Evolutionary conservation across 176 grass and related monocot species (phyloP).

Genomic region (Cymbopogon citratus): DNA sequence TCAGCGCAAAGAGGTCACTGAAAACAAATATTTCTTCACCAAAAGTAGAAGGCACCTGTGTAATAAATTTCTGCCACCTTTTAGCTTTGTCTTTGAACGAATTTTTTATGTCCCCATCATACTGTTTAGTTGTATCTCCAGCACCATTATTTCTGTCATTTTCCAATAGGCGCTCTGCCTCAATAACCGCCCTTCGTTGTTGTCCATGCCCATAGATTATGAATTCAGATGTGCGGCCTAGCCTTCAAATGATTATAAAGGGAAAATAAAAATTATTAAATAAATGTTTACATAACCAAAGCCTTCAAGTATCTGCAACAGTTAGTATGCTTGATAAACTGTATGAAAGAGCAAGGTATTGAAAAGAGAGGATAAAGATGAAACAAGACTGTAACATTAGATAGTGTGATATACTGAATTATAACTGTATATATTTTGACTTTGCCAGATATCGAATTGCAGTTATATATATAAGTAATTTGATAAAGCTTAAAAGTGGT

Average conservation of each 20-base stretch:
- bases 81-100: conserved; percentile 86
- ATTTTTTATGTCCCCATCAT: conserved; percentile 46
- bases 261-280: not conserved
- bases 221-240: conserved; percentile 78
- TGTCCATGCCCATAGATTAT: conserved; percentile 91
- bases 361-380: conserved; percentile 5
- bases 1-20: not conserved
- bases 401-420: conserved; percentile 3
- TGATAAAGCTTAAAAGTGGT: not conserved
- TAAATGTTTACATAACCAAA: conserved; percentile 7
- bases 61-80: conserved; percentile 90
- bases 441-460: not conserved
- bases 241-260: conserved; percentile 47
- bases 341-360: conserved; percentile 1
- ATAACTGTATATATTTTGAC: not conserved
- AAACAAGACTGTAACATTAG: not conserved
- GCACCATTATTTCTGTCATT: conserved; percentile 33
- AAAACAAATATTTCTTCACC: not conserved
- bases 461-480: not conserved
- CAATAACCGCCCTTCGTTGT: conserved; percentile 84
- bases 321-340: conserved; percentile 11
- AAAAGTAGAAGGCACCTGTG: conserved; percentile 51
- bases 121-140: conserved; percentile 41
- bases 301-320: conserved; percentile 5
- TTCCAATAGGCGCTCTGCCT: conserved; percentile 61